Conservation (phyloP, 2,329 filamentous ascomycete genomes). For the Chaetomiaceae sp. region DNA sequence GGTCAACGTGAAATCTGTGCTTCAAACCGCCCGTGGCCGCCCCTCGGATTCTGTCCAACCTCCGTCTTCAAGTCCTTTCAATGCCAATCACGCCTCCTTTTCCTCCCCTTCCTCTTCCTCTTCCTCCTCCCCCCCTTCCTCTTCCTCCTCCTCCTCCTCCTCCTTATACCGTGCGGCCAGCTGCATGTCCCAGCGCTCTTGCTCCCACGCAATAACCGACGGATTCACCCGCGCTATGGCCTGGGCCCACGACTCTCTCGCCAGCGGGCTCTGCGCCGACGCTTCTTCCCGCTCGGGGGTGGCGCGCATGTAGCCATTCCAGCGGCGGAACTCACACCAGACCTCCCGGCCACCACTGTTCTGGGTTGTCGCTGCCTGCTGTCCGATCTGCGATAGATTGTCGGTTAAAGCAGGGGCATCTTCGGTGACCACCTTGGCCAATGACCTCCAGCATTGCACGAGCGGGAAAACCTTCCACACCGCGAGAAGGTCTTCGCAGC, state of each 20-base stretch:
- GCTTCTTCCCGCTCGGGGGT: conserved; percentile 15
- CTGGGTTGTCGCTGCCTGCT: neutral
- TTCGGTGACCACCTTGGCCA: neutral
- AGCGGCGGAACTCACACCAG: neutral
- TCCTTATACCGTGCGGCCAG: neutral
- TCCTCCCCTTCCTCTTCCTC: too few species aligned
- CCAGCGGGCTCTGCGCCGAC: conserved; percentile 11
- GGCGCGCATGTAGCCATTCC: neutral
- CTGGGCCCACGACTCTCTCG: conserved; percentile 17
- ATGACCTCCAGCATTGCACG: neutral
- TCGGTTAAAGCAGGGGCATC: too few species aligned
- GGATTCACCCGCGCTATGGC: conserved; percentile 16
- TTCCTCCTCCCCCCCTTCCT: too few species aligned
- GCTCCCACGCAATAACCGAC: conserved; percentile 18
- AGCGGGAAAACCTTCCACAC: neutral
- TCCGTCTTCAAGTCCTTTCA: too few species aligned
- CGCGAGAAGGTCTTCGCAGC: neutral
- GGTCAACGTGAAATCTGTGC: too few species aligned
- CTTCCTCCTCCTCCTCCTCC: too few species aligned
- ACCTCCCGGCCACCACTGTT: neutral
- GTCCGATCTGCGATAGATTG: neutral
- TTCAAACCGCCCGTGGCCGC: too few species aligned
- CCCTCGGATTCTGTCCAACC: too few species aligned
- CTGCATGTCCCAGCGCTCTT: conserved; percentile 37
- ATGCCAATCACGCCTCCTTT: too few species aligned